Evolutionary conservation across 1,284 basidiomycete genomes (phyloP), one percentile per base, ranked within the genome.

Genomic region (Tylopilus sp.): DNA sequence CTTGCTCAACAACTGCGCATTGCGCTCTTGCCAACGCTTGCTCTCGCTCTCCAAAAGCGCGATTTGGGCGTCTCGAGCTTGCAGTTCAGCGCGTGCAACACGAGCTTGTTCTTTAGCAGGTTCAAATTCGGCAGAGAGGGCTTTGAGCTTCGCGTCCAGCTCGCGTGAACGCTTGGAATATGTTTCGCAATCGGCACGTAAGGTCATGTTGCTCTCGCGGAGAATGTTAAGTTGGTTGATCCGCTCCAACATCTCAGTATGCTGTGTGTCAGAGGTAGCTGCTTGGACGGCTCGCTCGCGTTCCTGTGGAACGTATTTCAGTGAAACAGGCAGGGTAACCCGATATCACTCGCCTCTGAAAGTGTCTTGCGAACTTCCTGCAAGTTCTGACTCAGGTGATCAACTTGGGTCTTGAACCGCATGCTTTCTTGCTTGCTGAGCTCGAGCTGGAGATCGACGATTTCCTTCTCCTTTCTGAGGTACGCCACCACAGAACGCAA

Each of bases 181-280:
- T 16, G 70, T 72, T 54, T 90, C 87, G 51, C 78, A 82, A 50
- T 92, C 90, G 30, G 86, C 76, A 43, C 91, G 82, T 2, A 96
- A 75, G 2, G 89, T 92, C 1, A 84, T 80, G 59, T 95, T 94
- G 70, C 89, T 93, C 70, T 96, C 92, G 37, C 92, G 82, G 7
- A 95, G 75, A 47, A 94, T 79, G 53, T 89, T 92, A 50, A 93
- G 76, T 60, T 93, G 87, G 57, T 92, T 89, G 68, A 95, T 93
- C 59, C 89, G 81, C 64, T 93, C 89, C 35, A 95, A 72, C 37
- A 96, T 78, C 63, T 93, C 90, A 12, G 84, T 78, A 56, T 95
- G 92, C 60, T 93, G 88, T 2, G 83, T 75, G n/a, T 87, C 82
- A 3, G 86, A 87, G 1, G 82, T 75, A 2, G 85, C 78, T 18